Base-by-base conservation (phyloP, 306 rosid species). In the Trifolium dubium region DNA sequence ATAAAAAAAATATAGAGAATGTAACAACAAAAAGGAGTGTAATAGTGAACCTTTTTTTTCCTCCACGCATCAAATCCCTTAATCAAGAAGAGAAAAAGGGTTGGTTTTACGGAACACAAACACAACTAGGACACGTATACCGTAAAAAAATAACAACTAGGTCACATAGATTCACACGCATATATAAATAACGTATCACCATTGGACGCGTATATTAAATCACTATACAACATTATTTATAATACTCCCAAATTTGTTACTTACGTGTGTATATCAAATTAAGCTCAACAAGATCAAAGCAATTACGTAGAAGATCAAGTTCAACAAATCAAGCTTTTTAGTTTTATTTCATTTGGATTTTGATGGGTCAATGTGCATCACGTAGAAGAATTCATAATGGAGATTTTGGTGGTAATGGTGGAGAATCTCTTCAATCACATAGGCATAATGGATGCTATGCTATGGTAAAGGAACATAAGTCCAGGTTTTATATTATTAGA, bases 401-500 rank as follows among this genome's bases (percentile, higher is more conserved):
- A 50, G 76, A 47, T 23, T 19, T 5, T 17, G n/a, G 46, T 18
- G 59, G 56, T 31, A 49, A 7, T 28, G 35, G 31, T n/a, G 53
- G 46, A 3, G 78, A 14, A 14, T 78, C 80, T 44, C 43, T 44
- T 49, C 18, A 41, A 64, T 34, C 69, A 17, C 62, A 14, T 72
- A 59, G 74, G 40, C 70, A 63, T n/a, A n/a, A n/a, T 58, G 83
- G 83, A 29, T 77, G 83, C 49, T 59, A 84, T 72, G 59, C 74
- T 10, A 35, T 67, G 37, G 13, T 41, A 2, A 76, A 82, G 79
- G 86, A 85, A 60, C 65, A 79, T 1, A 77, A 69, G 12, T 73
- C 86, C 31, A 85, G 84, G 80, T 78, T 77, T 68, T 79, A 76
- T 78, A 85, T 82, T 73, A 83, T 74, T 10, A 82, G 71, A 80